These are phyloP conservation scores for Coemansia sp. DNA, from an alignment of 192 early-diverging fungal species.

Conservation along the genomic window DNA sequence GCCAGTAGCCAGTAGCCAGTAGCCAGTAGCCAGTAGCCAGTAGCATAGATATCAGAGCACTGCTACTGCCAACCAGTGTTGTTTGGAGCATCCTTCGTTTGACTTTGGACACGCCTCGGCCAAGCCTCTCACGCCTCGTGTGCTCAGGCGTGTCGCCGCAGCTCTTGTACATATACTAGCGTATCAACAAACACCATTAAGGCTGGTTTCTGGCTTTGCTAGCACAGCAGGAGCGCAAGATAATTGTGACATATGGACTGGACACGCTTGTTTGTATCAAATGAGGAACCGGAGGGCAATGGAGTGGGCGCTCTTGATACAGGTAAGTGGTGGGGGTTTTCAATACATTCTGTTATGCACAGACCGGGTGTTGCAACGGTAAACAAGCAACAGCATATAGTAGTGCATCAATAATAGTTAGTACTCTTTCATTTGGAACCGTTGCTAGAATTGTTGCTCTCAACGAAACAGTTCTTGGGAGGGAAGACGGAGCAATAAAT, in stretches of 20 bases:
- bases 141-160: slow-evolving; percentile 1
- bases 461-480: too few relatives aligned
- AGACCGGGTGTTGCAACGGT: not conserved
- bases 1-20: not conserved
- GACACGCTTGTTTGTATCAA: slow-evolving; percentile 45
- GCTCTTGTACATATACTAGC: slow-evolving; percentile 2
- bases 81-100: not conserved
- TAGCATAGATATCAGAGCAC: not conserved
- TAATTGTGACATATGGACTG: slow-evolving; percentile 37
- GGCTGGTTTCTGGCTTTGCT: too few relatives aligned
- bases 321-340: slow-evolving; percentile 23
- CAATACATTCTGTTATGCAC: not conserved
- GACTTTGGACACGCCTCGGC: not conserved
- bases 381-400: not conserved
- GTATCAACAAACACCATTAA: not conserved
- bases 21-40: not conserved
- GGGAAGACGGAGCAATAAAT: not conserved
- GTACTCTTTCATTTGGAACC: too few relatives aligned
- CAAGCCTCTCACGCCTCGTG: slow-evolving; percentile 9
- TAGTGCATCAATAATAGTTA: not conserved
- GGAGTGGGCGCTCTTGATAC: slow-evolving; percentile 32
- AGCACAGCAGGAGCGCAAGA: not conserved
- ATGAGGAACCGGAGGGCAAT: slow-evolving; percentile 18
- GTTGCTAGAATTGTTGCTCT: too few relatives aligned
- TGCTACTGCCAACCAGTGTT: not conserved